These are phyloP conservation scores for Caulochytrium protostelioides DNA, from an alignment of 371 early-diverging fungal genomes.

Conservation along the genomic window DNA sequence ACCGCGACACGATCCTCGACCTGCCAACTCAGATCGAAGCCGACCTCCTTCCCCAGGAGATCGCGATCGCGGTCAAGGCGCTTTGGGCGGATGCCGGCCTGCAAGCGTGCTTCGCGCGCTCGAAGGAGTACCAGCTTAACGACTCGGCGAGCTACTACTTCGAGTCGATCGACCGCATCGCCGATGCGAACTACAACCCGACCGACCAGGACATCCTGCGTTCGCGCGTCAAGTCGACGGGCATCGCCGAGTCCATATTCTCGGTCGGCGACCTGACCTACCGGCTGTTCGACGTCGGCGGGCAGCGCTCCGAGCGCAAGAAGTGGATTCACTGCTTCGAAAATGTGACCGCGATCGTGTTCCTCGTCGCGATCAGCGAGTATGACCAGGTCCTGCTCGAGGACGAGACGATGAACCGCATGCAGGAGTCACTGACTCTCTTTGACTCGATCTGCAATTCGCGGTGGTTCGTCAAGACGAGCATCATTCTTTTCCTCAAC, in stretches of 20 bases:
- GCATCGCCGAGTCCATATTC: constrained; percentile 73
- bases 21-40: constrained; percentile 63
- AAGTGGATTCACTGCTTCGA: constrained; percentile 47
- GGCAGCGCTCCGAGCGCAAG: constrained; percentile 41
- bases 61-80: constrained; percentile 44
- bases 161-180: constrained; percentile 75
- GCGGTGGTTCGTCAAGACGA: constrained; percentile 76
- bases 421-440: constrained; percentile 82
- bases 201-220: constrained; percentile 73
- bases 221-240: constrained; percentile 74
- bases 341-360: constrained; percentile 85
- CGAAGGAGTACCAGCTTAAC: constrained; percentile 81
- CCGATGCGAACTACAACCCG: constrained; percentile 49
- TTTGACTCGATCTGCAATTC: constrained; percentile 92
- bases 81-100: constrained; percentile 73
- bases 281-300: constrained; percentile 85
- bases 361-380: constrained; percentile 78
- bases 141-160: constrained; percentile 80
- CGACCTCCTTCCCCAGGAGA: constrained; percentile 49
- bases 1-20: constrained; percentile 46
- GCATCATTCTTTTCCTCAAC: constrained; percentile 86
- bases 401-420: constrained; percentile 87
- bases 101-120: constrained; percentile 48
- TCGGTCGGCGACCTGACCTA: constrained; percentile 51
- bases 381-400: constrained; percentile 91